These are phyloP conservation scores for Monosporascus sp. DNA, from an alignment of 2,329 filamentous ascomycete species.

Conservation along the genomic window DNA sequence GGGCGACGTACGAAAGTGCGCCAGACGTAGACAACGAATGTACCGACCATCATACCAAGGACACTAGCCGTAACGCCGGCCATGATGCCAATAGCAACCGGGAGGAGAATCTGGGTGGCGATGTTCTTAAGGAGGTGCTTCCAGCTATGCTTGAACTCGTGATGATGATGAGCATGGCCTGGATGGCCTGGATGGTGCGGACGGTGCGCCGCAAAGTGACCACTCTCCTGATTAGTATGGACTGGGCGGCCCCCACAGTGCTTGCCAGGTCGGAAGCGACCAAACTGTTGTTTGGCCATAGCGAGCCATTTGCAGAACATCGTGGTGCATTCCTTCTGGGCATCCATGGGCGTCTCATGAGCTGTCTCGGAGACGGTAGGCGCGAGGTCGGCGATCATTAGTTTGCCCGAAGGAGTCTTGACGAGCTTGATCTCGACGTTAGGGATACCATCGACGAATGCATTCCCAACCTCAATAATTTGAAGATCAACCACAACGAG, in stretches of 20 bases:
- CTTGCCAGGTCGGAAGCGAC: conserved; percentile 29
- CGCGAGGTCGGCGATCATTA: conserved; percentile 49
- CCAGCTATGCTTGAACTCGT: conserved; percentile 32
- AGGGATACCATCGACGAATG: conserved; percentile 50
- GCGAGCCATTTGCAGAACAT: conserved; percentile 52
- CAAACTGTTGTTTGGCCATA: conserved; percentile 41
- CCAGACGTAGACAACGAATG: conserved; percentile 55
- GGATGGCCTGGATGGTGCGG: conserved; percentile 5
- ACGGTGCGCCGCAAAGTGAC: conserved; percentile 19
- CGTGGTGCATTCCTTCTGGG: conserved; percentile 32
- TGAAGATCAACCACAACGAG: conserved; percentile 51
- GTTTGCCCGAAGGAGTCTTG: conserved; percentile 49
- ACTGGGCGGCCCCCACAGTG: conserved; percentile 32
- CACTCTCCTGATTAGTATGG: conserved; percentile 16
- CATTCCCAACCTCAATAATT: conserved; percentile 54
- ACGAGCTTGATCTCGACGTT: conserved; percentile 57
- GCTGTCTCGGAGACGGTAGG: conserved; percentile 26
- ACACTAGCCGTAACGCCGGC: conserved; percentile 65
- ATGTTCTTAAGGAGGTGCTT: conserved; percentile 49
- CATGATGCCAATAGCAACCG: conserved; percentile 63
- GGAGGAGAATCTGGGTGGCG: conserved; percentile 59
- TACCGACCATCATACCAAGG: conserved; percentile 62
- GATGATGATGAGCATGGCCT: background rate
- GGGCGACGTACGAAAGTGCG: conserved; percentile 48
- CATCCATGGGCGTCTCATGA: conserved; percentile 21